A percentile compares a stretch with the other conserved stretches of the same genome.
Conservation (phyloP, 2,329 filamentous ascomycete species). For the Tolypocladium paradoxum region DNA sequence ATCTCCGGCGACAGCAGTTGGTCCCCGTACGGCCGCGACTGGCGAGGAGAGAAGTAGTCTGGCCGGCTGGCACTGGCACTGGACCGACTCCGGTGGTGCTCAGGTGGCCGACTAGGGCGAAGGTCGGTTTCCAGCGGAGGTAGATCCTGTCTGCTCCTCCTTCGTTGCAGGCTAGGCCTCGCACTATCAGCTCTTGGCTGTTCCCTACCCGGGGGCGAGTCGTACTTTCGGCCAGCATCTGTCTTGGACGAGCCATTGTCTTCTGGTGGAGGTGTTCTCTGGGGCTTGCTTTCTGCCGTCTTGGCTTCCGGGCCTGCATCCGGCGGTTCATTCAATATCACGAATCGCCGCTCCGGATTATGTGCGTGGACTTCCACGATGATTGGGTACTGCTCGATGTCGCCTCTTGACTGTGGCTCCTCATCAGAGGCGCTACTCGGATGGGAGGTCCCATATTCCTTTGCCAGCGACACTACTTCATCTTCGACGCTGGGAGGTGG, state of each 20-base stretch:
- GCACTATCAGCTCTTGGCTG: background rate
- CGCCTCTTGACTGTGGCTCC: slow-evolving; percentile 50
- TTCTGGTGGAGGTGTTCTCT: background rate
- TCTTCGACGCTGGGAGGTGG: slow-evolving; percentile 61
- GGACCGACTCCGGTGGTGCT: slow-evolving; percentile 26
- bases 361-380: slow-evolving; percentile 50
- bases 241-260: background rate
- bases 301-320: slow-evolving; percentile 1
- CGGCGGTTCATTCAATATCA: slow-evolving; percentile 36
- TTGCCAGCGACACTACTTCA: slow-evolving; percentile 50
- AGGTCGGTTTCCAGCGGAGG: slow-evolving; percentile 34
- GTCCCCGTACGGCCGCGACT: slow-evolving; percentile 19
- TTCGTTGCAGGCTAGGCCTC: slow-evolving; percentile 14
- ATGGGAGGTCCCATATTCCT: slow-evolving; percentile 39
- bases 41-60: slow-evolving; percentile 20
- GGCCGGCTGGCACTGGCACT: slow-evolving; percentile 19
- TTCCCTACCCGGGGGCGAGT: background rate
- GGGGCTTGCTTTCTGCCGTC: background rate
- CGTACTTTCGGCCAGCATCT: background rate
- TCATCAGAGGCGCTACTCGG: slow-evolving; percentile 28
- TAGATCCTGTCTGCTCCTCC: slow-evolving; percentile 26
- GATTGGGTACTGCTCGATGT: slow-evolving; percentile 57
- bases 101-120: slow-evolving; percentile 12
- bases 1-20: slow-evolving; percentile 30
- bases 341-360: slow-evolving; percentile 55